Percentiles rank a stretch among this genome's conserved stretches.
phyloP scores from a whole-genome alignment of 1,284 basidiomycete genomes.

The Polyporus tsugae region DNA sequence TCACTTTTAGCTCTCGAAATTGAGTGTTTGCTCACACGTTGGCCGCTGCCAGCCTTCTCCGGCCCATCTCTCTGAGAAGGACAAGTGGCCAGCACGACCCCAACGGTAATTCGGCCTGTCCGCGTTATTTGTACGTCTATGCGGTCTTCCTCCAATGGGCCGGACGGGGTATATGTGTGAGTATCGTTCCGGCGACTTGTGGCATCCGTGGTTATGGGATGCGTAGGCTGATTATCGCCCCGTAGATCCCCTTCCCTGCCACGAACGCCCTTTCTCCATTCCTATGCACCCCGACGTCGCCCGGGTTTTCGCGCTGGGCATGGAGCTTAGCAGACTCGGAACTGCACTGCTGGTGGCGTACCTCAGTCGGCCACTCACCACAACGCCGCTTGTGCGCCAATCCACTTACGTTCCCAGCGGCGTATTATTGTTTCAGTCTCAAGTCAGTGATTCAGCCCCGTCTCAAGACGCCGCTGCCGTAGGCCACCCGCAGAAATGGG shows the following conservation, averaged over 20 bases:
- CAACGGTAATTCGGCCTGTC: constrained; percentile 19
- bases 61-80: constrained; percentile 28
- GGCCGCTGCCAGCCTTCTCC: constrained; percentile 14
- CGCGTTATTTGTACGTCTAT: neutral
- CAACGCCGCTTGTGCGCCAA: neutral
- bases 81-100: constrained; percentile 15
- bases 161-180: constrained; percentile 7
- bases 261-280: neutral
- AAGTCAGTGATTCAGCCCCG: neutral
- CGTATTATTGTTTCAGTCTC: neutral
- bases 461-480: neutral
- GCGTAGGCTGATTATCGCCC: neutral
- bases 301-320: neutral
- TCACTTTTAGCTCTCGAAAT: neutral
- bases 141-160: neutral
- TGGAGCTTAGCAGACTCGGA: neutral
- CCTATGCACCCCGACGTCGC: neutral
- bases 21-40: neutral
- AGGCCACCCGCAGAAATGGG: neutral
- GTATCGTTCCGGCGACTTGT: neutral
- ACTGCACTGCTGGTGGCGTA: neutral
- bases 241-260: neutral
- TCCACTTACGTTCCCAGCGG: neutral
- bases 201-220: neutral
- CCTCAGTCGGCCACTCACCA: neutral